Evolutionary conservation across 176 grass and related monocot species (phyloP), one percentile per base, ranked within the genome.

Genomic region (Otatea glauca): DNA sequence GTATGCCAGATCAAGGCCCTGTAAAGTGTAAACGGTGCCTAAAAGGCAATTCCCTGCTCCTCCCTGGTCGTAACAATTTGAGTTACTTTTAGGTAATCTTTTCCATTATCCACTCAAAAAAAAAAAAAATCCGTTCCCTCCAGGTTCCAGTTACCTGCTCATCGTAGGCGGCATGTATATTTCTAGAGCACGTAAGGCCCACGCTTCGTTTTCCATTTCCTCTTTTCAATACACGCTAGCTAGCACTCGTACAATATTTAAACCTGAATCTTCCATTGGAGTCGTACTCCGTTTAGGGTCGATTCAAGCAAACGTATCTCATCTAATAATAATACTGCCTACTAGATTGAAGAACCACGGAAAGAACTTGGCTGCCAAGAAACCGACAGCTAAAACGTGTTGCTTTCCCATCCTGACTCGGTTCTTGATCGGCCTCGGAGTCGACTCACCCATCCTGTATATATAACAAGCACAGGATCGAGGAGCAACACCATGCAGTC

Each of bases 371-470:
- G 50, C 50, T 53, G 50, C 15, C 50, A 53, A 53, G 88, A 75
- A 58, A 86, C 55, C 65, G 18, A n/a, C 2, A 58, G 44, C 37
- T 42, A 55, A 5, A 60, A 17, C 78, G 78, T 14, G 66, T 82
- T 5, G 10, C 14, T 68, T 61, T 21, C 59, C 34, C 13, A 2
- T 3, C 55, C 7, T 7, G 68, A 80, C 39, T 74, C 68, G 45
- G 86, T 51, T 61, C 61, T 9, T 5, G 32, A 47, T 23, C 74
- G 2, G 54, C 50, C 38, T 35, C 16, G 5, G 6, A 64, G 4
- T 44, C 18, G 41, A 64, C 54, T 73, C 24, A 1, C 21, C 63
- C 50, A 1, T 2, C 13, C 47, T 44, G 41, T 47, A 35, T 34
- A 45, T 79, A 78, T 17, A 14, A 14, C 47, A 49, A 49, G 12